Evolutionary conservation across 2,329 filamentous ascomycete genomes (phyloP), one percentile per base, ranked within the genome.

Genomic region (Fonsecaea pedrosoi): DNA sequence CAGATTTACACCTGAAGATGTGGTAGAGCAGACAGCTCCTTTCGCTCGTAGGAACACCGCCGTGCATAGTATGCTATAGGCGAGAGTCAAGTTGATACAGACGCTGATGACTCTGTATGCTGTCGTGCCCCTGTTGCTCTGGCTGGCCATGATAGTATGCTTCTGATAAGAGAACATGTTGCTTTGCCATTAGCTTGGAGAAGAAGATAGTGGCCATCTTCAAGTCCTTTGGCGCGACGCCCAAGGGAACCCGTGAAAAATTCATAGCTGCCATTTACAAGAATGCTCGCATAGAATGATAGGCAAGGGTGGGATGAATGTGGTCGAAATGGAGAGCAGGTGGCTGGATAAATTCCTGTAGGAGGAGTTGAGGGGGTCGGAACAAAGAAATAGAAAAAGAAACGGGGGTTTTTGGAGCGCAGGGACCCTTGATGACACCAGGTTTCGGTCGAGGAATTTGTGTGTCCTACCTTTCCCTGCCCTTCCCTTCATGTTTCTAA

Each of bases 1-100:
- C 32, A 67, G 42, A 30, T 70, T 56, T 21, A 70, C 48, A 3
- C 68, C 68, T 1, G 63, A 35, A 40, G 68, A 64, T 13, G 64
- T 70, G 8, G 65, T 66, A 10, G 62, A 54, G 54, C 65, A 61
- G 2, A 68, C 60, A 18, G 59, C 53, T 9, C 55, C 48, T 56
- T 68, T 70, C 2, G 48, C 54, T 21, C 57, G 50, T 10, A 68
- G n/a, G 18, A 70, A 59, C 34, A 63, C 34, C 21, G 59, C 55
- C 12, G 68, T 48, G 7, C 34, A 62, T 32, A 70, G 38, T 18
- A 70, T 62, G 37, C 59, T 48, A 42, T 64, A 66, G 35, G 60
- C 62, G 4, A 68, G 54, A 21, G 56, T 38, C 2, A 70, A 34
- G 32, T 65, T 53, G 15, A 66, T 7, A 37, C 56, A 53, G 45